Evolutionary conservation across 805 yeast genomes (phyloP), one percentile per base, ranked within the genome.

Genomic region (Starmerella powellii): DNA sequence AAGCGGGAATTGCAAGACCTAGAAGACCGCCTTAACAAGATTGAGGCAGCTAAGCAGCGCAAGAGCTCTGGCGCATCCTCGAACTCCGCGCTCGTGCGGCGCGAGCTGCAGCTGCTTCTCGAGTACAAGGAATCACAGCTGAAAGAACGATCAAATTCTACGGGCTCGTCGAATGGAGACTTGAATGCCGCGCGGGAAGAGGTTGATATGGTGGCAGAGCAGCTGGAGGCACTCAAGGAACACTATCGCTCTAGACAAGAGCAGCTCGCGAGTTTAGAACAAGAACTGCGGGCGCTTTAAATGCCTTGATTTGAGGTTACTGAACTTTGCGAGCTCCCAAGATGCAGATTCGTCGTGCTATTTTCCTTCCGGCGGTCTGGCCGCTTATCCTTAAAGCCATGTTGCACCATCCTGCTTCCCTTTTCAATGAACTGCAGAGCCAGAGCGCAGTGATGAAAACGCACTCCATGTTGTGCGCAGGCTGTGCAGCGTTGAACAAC

Each of bases 41-140:
- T 50, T 31, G 59, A 57, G 60, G 18, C 21, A 28, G 38, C 37
- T 15, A 45, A 46, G 36, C 45, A 45, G 40, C 17, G 40, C 19
- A 18, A 52, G 39, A 2, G 37, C 38, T 28, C 12, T 19, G 26
- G 44, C 13, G 41, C 37, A 3, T 31, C 44, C 37, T 54, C 64
- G 18, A 56, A 45, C 45, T 56, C 62, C 2, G 60, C 65, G 4
- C 56, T 64, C 34, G 62, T 72, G 12, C 66, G 71, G 45, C 65
- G 73, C 41, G 97, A 91, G 61, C 72, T 80, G 47, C 93, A 85
- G 63, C 88, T 82, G 53, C 64, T 91, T 51, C 70, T 86, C 47
- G 78, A 75, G 50, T 87, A 80, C 60, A 87, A 84, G 60, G 78
- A 80, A 58, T 63, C 66, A 19, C 76, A 75, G 60, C 65, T 79